These are phyloP conservation scores for Talaromyces pinophilus DNA, from an alignment of 2,329 filamentous ascomycete genomes.

Conservation along the genomic window DNA sequence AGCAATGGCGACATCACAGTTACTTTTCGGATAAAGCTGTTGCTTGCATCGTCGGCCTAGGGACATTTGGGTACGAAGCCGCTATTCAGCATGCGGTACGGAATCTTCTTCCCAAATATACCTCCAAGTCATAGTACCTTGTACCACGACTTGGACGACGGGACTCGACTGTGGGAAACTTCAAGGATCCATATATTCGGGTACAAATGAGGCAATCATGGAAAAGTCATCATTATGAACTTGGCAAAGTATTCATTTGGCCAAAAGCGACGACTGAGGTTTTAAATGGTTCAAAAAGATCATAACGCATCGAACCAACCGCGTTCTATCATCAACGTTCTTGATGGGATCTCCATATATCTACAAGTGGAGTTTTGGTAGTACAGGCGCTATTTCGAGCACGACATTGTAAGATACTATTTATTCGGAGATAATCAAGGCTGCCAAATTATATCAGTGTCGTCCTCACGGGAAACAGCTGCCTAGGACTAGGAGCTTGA, in stretches of 20 bases:
- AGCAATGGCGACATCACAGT: constrained; percentile 68
- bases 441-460: background rate
- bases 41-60: constrained; percentile 71
- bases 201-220: background rate
- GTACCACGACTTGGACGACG: background rate
- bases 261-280: background rate
- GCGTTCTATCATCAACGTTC: background rate
- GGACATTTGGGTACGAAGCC: constrained; percentile 62
- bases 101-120: constrained; percentile 32
- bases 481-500: background rate
- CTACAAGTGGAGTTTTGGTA: background rate
- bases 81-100: constrained; percentile 56
- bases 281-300: background rate
- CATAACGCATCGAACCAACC: background rate
- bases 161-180: background rate
- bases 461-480: background rate
- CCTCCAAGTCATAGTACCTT: background rate
- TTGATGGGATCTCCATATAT: background rate
- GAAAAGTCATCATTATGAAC: background rate
- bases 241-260: background rate
- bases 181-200: background rate
- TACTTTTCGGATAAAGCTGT: constrained; percentile 75
- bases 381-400: background rate
- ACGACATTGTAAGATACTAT: background rate
- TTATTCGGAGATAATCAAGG: background rate